These are phyloP conservation scores for Nothomitra cinnamomea DNA, from an alignment of 2,329 filamentous ascomycete species.

Conservation along the genomic window DNA sequence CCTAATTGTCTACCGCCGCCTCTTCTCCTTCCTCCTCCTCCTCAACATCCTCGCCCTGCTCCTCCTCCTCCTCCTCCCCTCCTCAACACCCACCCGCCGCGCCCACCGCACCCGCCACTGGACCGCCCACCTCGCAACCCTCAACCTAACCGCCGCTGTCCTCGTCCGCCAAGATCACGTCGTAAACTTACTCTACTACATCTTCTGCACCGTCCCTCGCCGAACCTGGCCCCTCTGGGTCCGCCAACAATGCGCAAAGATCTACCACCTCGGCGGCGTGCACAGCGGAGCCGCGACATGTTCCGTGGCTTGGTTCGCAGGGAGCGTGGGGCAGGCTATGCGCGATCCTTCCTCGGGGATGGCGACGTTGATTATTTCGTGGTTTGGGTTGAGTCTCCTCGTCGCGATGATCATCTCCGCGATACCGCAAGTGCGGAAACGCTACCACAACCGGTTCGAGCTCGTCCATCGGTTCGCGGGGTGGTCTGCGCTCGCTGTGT, in stretches of 20 bases:
- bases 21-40: slow-evolving; percentile 37
- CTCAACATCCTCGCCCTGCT: slow-evolving; percentile 31
- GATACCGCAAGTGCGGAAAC: slow-evolving; percentile 44
- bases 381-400: slow-evolving; percentile 40
- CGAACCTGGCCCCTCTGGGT: slow-evolving; percentile 30
- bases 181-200: slow-evolving; percentile 33
- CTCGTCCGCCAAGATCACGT: slow-evolving; percentile 36
- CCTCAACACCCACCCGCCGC: too few relatives aligned
- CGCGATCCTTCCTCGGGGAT: neutral
- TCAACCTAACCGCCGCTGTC: slow-evolving; percentile 33
- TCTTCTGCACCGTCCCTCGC: slow-evolving; percentile 28
- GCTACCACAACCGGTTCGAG: slow-evolving; percentile 53
- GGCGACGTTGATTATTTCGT: slow-evolving; percentile 29
- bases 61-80: slow-evolving; percentile 16
- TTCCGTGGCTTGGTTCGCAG: slow-evolving; percentile 29
- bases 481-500: slow-evolving; percentile 48
- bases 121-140: slow-evolving; percentile 24
- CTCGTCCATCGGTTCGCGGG: slow-evolving; percentile 53
- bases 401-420: slow-evolving; percentile 43
- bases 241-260: slow-evolving; percentile 30
- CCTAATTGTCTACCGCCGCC: slow-evolving; percentile 37
- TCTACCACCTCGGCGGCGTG: slow-evolving; percentile 32
- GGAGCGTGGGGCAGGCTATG: slow-evolving; percentile 7
- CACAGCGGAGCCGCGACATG: slow-evolving; percentile 34
- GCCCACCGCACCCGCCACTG: neutral